Percentiles rank a stretch among this genome's conserved stretches.
Conservation (phyloP, 2,329 filamentous ascomycete species). For the Fusarium sp. region DNA sequence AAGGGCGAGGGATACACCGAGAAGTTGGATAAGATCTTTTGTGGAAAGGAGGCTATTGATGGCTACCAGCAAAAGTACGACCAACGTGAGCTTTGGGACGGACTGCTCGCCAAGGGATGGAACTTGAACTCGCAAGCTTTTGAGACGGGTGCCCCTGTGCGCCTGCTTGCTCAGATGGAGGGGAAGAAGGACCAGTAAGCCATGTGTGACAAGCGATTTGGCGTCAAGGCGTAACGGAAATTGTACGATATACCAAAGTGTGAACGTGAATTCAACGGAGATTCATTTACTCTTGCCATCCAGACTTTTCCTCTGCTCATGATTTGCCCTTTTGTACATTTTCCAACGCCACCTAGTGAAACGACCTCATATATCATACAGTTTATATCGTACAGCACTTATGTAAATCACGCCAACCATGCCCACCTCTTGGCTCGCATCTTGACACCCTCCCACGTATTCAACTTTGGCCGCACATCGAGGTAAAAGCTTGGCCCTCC, state of each 20-base stretch:
- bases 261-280: slow-evolving; percentile 40
- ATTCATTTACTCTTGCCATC: slow-evolving; percentile 32
- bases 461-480: slow-evolving; percentile 77
- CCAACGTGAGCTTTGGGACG: slow-evolving; percentile 48
- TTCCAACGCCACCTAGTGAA: slow-evolving; percentile 43
- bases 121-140: slow-evolving; percentile 53
- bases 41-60: slow-evolving; percentile 10
- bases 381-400: slow-evolving; percentile 24
- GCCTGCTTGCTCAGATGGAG: slow-evolving; percentile 46
- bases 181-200: slow-evolving; percentile 48
- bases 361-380: slow-evolving; percentile 42
- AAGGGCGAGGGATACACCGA: slow-evolving; percentile 40
- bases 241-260: slow-evolving; percentile 2
- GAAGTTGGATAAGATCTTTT: slow-evolving; percentile 38
- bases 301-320: slow-evolving; percentile 14
- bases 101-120: slow-evolving; percentile 53
- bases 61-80: slow-evolving; percentile 40
- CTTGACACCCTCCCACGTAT: slow-evolving; percentile 75
- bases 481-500: slow-evolving; percentile 72
- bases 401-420: slow-evolving; percentile 59
- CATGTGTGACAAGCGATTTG: not conserved
- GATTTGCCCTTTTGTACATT: slow-evolving; percentile 41
- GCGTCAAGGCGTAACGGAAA: slow-evolving; percentile 1
- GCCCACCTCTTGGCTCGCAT: slow-evolving; percentile 69
- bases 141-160: slow-evolving; percentile 55